These are phyloP conservation scores for Cunninghamia lanceolata DNA, from an alignment of 75 land plant species.

Conservation along the genomic window DNA sequence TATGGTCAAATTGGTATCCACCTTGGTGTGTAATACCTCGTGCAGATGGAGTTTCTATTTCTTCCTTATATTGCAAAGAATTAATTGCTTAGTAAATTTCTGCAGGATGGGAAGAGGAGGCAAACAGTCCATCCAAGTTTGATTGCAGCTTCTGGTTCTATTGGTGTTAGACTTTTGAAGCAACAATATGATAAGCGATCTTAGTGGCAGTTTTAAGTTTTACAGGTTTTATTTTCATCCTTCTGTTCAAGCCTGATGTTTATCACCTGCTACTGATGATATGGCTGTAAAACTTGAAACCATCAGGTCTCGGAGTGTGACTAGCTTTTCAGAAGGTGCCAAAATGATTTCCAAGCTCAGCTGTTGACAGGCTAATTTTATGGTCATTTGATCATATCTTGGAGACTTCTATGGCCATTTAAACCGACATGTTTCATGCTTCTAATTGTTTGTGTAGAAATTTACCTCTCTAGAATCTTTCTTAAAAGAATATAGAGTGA, in stretches of 20 bases:
- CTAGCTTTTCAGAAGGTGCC: slow-evolving; percentile 7
- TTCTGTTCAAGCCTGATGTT: not conserved
- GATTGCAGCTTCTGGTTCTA: slow-evolving; percentile 10
- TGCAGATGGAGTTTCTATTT: not conserved
- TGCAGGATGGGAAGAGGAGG: not conserved
- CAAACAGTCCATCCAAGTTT: not conserved
- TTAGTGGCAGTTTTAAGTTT: slow-evolving; percentile 9
- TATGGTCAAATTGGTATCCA: not conserved
- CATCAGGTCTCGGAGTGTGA: not conserved
- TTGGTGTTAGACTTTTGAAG: not conserved
- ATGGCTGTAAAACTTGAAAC: slow-evolving; percentile 8
- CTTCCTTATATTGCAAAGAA: not conserved
- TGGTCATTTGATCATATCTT: not conserved
- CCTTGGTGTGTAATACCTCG: not conserved
- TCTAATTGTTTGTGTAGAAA: not conserved
- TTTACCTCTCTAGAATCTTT: not conserved
- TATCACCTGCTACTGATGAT: not conserved
- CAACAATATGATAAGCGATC: not conserved
- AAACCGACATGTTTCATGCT: not conserved
- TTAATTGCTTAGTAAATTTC: not conserved
- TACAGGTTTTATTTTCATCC: not conserved
- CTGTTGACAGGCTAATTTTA: not conserved
- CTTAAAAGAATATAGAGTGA: not conserved
- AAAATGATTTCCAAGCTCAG: slow-evolving; percentile 3
- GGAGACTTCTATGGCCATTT: not conserved